Base-by-base conservation (phyloP, 164 flowering plant genomes). In the Cinnamomum micranthum region DNA sequence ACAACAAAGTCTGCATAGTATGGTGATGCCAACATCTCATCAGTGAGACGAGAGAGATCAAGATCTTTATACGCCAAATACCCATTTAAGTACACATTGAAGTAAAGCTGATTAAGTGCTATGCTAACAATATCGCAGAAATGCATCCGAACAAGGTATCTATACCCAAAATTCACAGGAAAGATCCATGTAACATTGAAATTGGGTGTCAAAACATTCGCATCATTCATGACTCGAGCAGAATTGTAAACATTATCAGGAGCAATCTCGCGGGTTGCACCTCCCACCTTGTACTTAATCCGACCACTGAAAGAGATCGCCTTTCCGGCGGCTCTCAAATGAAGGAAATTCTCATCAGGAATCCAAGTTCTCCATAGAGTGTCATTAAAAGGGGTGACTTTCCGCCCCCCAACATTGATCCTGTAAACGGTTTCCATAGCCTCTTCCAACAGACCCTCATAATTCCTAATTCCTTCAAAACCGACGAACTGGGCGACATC, bases 61-160 rank as follows among this genome's bases (percentile, higher is more conserved):
- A 73, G 58, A 81, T 92, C 80, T 24, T 87, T 77, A 69, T 73
- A 82, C 0, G 87, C 97, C 73, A 86, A 59, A 70, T 84, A 60
- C 65, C 88, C 95, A 76, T 93, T 89, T 22, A 93, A 82, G 75
- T 91, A 92, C 2, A 92, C 93, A 84, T 95, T 89, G 80, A 93
- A 91, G 70, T 78, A 84, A 17, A 95, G 76, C 85, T 86, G 55
- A 47, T 84, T 81, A 20, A 83, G 79, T 0, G 89, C 76, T 22
- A 82, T 59, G 72, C 99, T 93, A 11, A 88, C 93, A 71, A 93
- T 93, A 78, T 95, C 98, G 73, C 97, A 93, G 75, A 93, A 93
- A 79, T 95, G 98, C 81, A 87, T 59, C 75, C 98, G 79, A 60
- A 91, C 86, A 65, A 95, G 90, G 77, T 93, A 90, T 74, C 74